These are phyloP conservation scores for Yarrowia sp. DNA, from an alignment of 805 yeast genomes.

Conservation along the genomic window DNA sequence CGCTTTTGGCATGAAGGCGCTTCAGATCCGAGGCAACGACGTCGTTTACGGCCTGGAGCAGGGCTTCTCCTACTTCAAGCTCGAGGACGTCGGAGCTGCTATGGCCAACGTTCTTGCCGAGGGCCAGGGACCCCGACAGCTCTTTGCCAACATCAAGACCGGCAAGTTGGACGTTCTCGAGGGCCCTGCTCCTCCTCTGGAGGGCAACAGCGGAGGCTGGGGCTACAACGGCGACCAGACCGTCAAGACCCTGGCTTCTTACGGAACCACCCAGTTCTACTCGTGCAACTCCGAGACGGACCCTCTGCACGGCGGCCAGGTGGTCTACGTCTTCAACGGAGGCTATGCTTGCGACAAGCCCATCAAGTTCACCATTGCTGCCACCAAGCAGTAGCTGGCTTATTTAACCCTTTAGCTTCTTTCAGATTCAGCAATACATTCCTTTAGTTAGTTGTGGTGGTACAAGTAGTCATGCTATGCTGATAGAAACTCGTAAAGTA, in stretches of 20 bases:
- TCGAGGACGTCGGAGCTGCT: not conserved
- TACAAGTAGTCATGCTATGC: too few species aligned
- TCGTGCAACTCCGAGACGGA: not conserved
- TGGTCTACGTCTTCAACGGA: constrained; percentile 1
- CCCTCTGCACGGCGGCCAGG: not conserved
- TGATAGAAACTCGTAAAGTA: too few species aligned
- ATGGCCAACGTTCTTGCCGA: not conserved
- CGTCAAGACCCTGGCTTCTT: not conserved
- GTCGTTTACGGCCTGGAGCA: not conserved
- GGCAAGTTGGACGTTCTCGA: not conserved
- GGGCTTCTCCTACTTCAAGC: not conserved
- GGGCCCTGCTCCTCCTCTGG: not conserved
- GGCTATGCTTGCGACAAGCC: not conserved
- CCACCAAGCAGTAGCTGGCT: not conserved
- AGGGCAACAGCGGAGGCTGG: not conserved
- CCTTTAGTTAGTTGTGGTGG: too few species aligned
- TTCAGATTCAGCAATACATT: too few species aligned
- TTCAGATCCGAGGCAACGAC: not conserved
- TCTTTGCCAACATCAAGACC: not conserved
- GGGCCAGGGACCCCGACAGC: not conserved
- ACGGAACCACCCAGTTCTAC: not conserved
- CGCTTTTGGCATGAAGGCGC: not conserved
- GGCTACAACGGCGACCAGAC: not conserved
- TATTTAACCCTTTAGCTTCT: too few species aligned
- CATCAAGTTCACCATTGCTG: not conserved